Percentiles rank a stretch among this genome's conserved stretches.
Evolutionary conservation across 768 basidiomycete species (phyloP).

Genomic region (Hydnum rufescens): DNA sequence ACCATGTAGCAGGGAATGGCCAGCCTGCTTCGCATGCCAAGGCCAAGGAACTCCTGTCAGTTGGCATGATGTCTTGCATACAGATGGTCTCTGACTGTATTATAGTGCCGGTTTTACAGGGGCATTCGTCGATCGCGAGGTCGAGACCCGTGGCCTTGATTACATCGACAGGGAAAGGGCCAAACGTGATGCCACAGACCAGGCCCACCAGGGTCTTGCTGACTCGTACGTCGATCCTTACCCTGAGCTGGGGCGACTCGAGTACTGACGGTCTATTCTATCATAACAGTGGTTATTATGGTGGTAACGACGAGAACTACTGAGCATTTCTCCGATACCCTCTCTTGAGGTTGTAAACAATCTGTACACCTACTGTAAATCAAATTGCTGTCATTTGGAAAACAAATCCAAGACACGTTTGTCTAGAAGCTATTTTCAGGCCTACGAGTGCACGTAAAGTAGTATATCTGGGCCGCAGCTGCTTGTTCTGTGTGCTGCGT

Average conservation of each 20-base stretch:
- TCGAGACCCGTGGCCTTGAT: constrained; percentile 7
- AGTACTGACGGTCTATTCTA: background rate
- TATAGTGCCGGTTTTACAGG: constrained; percentile 5
- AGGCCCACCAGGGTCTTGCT: background rate
- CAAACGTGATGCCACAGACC: constrained; percentile 8
- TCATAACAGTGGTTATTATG: background rate
- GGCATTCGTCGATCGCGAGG: constrained; percentile 7
- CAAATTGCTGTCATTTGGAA: background rate
- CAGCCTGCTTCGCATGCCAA: constrained; percentile 1
- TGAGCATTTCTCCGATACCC: background rate
- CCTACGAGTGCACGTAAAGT: too few relatives aligned
- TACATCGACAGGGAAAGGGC: constrained; percentile 6
- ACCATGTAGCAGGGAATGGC: constrained; percentile 5
- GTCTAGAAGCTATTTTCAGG: too few relatives aligned
- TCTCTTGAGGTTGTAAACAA: background rate
- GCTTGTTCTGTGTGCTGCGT: too few relatives aligned
- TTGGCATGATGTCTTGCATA: background rate
- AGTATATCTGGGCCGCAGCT: too few relatives aligned
- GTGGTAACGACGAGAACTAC: background rate
- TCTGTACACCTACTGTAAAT: background rate
- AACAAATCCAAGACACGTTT: too few relatives aligned
- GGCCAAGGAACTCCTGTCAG: constrained; percentile 7
- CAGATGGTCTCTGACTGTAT: background rate
- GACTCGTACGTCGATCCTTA: background rate
- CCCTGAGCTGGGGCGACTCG: background rate